Evolutionary conservation across 1,284 basidiomycete genomes (phyloP).

Genomic region (Boletus smithii): DNA sequence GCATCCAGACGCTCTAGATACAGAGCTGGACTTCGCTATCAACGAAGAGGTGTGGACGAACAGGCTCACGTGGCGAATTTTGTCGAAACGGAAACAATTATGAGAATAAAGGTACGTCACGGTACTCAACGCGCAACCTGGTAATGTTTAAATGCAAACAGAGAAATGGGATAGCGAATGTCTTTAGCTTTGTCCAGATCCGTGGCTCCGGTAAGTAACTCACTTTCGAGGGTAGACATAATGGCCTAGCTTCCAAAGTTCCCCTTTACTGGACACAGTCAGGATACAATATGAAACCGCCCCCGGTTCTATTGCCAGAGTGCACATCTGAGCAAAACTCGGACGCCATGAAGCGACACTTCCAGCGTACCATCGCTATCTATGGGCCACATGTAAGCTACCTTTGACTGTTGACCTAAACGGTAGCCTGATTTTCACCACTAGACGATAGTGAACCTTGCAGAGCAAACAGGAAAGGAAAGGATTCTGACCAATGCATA

Average conservation of each 20-base stretch:
- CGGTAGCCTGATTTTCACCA: slow-evolving; percentile 8
- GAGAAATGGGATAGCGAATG: slow-evolving; percentile 68
- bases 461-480: slow-evolving; percentile 90
- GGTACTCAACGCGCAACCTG: background rate
- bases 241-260: slow-evolving; percentile 44
- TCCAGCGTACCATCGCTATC: slow-evolving; percentile 59
- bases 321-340: slow-evolving; percentile 72
- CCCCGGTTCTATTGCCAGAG: slow-evolving; percentile 73
- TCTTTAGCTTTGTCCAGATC: slow-evolving; percentile 86
- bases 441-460: slow-evolving; percentile 83
- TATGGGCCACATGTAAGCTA: slow-evolving; percentile 76
- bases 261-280: slow-evolving; percentile 88
- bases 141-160: slow-evolving; percentile 29
- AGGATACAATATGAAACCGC: slow-evolving; percentile 84
- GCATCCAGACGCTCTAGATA: slow-evolving; percentile 88
- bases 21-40: slow-evolving; percentile 93
- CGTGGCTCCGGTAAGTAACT: slow-evolving; percentile 75
- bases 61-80: slow-evolving; percentile 86
- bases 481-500: slow-evolving; percentile 78
- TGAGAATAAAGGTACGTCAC: slow-evolving; percentile 64
- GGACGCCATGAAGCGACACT: slow-evolving; percentile 72
- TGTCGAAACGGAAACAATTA: slow-evolving; percentile 90
- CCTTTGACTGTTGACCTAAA: slow-evolving; percentile 2
- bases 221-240: slow-evolving; percentile 1
- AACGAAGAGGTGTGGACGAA: slow-evolving; percentile 89